These are phyloP conservation scores for Prunus kanzakura DNA, from an alignment of 306 rosid species.

Conservation along the genomic window DNA sequence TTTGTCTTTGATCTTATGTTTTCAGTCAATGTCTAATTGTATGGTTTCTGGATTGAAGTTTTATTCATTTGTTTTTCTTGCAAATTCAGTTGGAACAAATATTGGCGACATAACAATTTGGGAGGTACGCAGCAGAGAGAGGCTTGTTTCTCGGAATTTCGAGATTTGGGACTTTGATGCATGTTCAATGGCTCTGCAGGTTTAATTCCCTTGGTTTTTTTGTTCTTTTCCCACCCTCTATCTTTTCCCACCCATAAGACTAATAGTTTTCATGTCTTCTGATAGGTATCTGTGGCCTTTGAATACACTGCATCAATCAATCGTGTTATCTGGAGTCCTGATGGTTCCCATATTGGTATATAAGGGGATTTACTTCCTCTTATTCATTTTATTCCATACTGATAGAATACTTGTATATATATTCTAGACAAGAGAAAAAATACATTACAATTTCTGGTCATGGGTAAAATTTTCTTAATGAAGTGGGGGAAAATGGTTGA, in stretches of 20 bases:
- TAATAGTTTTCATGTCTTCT: neutral
- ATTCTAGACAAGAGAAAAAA: neutral
- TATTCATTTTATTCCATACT: neutral
- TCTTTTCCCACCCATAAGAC: neutral
- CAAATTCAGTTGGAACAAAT: conserved; percentile 12
- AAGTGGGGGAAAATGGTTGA: neutral
- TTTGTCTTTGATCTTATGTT: neutral
- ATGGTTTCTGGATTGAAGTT: neutral
- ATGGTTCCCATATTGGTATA: conserved; percentile 20
- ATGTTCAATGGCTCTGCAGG: conserved; percentile 13
- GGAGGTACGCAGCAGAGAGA: conserved; percentile 12
- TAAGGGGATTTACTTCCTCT: neutral
- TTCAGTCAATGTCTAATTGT: neutral
- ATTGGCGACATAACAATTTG: conserved; percentile 14
- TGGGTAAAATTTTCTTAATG: neutral
- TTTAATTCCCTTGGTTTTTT: neutral
- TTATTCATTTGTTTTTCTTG: neutral
- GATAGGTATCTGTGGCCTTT: conserved; percentile 4
- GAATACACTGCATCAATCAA: conserved; percentile 10
- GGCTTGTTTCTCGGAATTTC: conserved; percentile 12
- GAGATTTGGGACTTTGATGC: conserved; percentile 18
- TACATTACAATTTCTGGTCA: neutral
- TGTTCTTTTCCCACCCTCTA: neutral
- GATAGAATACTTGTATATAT: neutral
- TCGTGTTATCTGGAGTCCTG: conserved; percentile 28